Evolutionary conservation across 768 basidiomycete species (phyloP).

Genomic region (Collybia sordida): DNA sequence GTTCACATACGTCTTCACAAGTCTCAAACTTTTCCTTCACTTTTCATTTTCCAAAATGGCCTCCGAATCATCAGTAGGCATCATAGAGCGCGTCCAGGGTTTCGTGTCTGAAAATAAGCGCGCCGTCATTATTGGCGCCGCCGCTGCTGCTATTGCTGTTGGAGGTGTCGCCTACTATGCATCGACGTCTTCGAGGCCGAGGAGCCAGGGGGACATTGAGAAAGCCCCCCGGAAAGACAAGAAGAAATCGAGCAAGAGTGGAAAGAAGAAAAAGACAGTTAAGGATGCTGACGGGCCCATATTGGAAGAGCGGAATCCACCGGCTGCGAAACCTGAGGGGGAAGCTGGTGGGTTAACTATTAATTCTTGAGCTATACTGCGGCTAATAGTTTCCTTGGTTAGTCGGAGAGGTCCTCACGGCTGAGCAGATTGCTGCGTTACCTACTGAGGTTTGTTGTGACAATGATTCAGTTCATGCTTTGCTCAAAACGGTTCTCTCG

Average conservation of each 20-base stretch:
- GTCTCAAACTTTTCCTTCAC: constrained; percentile 1
- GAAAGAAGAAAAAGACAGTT: constrained; percentile 55
- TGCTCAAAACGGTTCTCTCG: background rate
- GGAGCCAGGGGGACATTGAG: constrained; percentile 34
- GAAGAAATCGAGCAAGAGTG: constrained; percentile 46
- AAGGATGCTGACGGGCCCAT: constrained; percentile 72
- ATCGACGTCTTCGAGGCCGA: constrained; percentile 46
- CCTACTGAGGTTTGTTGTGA: constrained; percentile 50
- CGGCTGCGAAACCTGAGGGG: constrained; percentile 36
- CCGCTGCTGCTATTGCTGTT: constrained; percentile 67
- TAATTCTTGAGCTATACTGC: constrained; percentile 7
- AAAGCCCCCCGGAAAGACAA: constrained; percentile 47
- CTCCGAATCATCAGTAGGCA: constrained; percentile 11
- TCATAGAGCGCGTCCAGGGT: constrained; percentile 64
- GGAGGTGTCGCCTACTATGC: constrained; percentile 79
- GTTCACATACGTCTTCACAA: background rate
- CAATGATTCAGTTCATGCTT: no score
- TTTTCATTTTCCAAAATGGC: constrained; percentile 12
- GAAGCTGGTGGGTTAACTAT: constrained; percentile 26
- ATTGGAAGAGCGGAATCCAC: constrained; percentile 64
- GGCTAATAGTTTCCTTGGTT: constrained; percentile 14
- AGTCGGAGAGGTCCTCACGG: constrained; percentile 37
- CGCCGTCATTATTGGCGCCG: constrained; percentile 69
- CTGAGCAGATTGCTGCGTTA: constrained; percentile 57
- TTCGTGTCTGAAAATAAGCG: constrained; percentile 81